Base-by-base conservation (phyloP, 2,329 filamentous ascomycete genomes). In the Rachicladosporium sp. region DNA sequence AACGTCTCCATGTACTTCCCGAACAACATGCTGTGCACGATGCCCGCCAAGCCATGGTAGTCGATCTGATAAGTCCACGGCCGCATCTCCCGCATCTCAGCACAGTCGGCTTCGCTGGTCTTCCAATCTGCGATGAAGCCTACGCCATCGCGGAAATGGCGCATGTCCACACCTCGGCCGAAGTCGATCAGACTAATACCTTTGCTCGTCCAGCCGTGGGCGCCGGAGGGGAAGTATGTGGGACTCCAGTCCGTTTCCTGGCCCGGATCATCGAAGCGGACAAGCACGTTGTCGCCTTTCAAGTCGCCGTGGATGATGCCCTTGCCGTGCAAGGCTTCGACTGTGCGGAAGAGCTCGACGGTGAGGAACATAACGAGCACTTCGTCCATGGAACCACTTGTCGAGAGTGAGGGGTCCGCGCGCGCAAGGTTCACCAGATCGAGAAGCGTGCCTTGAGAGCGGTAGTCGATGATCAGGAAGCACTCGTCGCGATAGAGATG, bases 31-130 rank as follows among this genome's bases (percentile, higher is more conserved):
- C 78, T 81, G 62, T 98, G 87, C 4, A 96, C 69, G 15, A 85
- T 83, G 4, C 86, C 87, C 0, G 91, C 91, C 0, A 95, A 71
- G 9, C 91, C 91, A 60, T 93, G 85, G 53, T 96, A 93, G 65
- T 98, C 91, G 49, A 95, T 85, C 60, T 98, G 91, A 68, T 87
- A 95, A 1, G 89, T 96, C 91, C 91, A 98, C 1, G 88, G 87
- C 1, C 89, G 74, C 41, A 86, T 75, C 64, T 98, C 89, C 35
- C 88, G 81, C 75, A 96, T 94, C 68, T 98, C 91, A 11, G 84
- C 81, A 61, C 91, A 98, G 62, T 98, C 91, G 38, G 86, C 80
- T 15, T 82, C 73, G 10, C 75, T 76, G 0, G 85, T 87, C 61
- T 91, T 83, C 91, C 91, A 98, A 64, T 98, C 91, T 0, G 89